Evolutionary conservation across 305 asterid species (phyloP), one percentile per base, ranked within the genome.

Genomic region (Ilex paraguariensis): DNA sequence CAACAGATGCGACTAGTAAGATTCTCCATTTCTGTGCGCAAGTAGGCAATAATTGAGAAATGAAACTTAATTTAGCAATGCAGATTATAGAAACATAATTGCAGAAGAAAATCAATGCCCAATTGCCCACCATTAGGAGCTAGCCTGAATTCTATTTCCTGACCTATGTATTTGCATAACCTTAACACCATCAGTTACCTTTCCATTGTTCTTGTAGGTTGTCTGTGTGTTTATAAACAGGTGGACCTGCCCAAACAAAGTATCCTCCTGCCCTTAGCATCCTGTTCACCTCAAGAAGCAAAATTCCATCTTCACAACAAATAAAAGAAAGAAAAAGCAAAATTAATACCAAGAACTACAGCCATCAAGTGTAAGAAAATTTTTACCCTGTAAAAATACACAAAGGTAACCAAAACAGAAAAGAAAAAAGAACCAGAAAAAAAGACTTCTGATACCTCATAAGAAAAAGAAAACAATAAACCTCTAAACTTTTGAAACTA

Each of bases 211-310:
- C 76, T 56, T 15, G 64, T 48, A 45, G 74, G 33, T 74, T 56
- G 14, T 68, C 70, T 36, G 73, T 82, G 10, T 60, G 54, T 67
- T 61, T 44, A 49, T 68, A 63, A 64, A 67, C 65, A 28, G 75
- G 63, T 73, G 56, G 72, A 59, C 75, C 70, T 54, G 71, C 75
- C 91, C 79, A 73, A 52, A 84, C 73, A 61, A 86, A 86, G 82
- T 71, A 76, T 70, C 90, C 88, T 71, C 94, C 94, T 15, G 76
- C 90, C 66, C 94, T 73, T 17, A 86, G 84, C 28, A 86, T 54
- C 77, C 95, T 79, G 79, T 86, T 86, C 15, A 80, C 83, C 85
- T 86, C 91, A 10, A 86, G 82, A 66, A 84, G 88, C 69, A 82
- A 74, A 71, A 81, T 68, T 57, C 91, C 95, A 64, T 71, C 95